These are phyloP conservation scores for Penicillium herquei DNA, from an alignment of 495 filamentous ascomycete species.

Conservation along the genomic window DNA sequence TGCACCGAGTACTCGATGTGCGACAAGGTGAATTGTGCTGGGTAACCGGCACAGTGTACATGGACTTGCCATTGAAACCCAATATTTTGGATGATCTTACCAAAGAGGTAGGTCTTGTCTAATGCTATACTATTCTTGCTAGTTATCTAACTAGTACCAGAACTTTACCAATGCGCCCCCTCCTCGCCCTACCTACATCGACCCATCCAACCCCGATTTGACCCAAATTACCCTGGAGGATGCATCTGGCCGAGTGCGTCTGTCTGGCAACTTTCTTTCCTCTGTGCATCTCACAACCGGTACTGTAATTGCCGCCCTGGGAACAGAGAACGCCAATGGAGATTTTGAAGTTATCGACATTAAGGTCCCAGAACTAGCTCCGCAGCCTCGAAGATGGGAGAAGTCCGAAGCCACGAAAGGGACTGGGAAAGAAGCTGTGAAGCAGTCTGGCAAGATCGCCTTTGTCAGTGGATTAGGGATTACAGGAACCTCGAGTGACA, in stretches of 20 bases:
- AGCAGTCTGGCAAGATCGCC: conserved; percentile 67
- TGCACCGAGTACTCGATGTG: conserved; percentile 90
- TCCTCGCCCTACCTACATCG: conserved; percentile 71
- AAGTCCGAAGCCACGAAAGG: conserved; percentile 37
- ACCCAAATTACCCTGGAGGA: conserved; percentile 86
- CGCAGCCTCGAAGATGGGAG: conserved; percentile 77
- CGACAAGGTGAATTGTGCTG: conserved; percentile 94
- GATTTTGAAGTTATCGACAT: conserved; percentile 91
- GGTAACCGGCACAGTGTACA: conserved; percentile 91
- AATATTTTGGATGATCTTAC: conserved; percentile 94
- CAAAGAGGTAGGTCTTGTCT: conserved; percentile 66
- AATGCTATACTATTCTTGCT: too few species aligned
- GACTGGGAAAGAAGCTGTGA: conserved; percentile 22
- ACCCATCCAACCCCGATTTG: conserved; percentile 42
- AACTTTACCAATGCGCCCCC: conserved; percentile 85
- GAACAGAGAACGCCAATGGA: conserved; percentile 87
- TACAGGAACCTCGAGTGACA: conserved; percentile 68
- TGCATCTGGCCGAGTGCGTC: conserved; percentile 85
- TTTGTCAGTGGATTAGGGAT: conserved; percentile 87
- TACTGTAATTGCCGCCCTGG: conserved; percentile 85
- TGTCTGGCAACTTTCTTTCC: conserved; percentile 67
- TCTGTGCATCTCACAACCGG: conserved; percentile 79
- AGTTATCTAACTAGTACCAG: conserved; percentile 33
- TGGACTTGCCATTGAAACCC: conserved; percentile 95
- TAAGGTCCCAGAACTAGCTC: conserved; percentile 79